Base-by-base conservation (phyloP, 805 yeast species). In the Saccharomycopsis vini region DNA sequence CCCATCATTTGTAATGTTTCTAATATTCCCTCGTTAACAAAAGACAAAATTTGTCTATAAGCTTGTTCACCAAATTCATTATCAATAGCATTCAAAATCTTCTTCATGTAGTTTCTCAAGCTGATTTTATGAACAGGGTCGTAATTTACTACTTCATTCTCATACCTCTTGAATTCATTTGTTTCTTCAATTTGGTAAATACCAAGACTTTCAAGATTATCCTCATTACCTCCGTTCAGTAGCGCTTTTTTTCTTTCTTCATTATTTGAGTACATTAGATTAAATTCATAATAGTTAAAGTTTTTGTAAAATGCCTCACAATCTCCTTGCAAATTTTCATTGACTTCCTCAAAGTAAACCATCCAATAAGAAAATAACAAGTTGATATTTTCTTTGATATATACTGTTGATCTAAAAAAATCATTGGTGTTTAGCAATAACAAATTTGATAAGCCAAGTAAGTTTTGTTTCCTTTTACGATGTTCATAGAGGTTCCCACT, bases 321-420 rank as follows among this genome's bases (percentile, higher is more conserved):
- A 52, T 79, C 83, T 3, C 86, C 87, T 26, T 59, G 56, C 3
- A 54, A 57, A 9, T 59, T 49, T 56, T 89, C 97, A 45, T 78
- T 73, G 12, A 82, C 69, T 56, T 87, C 95, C 53, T 89, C 96
- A 39, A 85, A 57, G 47, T 81, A 68, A 40, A 71, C 64, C 3
- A 68, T 62, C 75, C 77, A 71, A 5, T 70, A 50, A 2, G 67
- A 59, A 4, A 74, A 58, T 9, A 65, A 52, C 6, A 43, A 29
- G 23, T 45, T 46, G 20, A 45, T 15, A 26, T 45, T 45, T 23
- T 34, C 47, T 23, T 22, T 36, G 2, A 57, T 56, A 21, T 58
- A 57, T 5, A 61, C 50, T 39, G 63, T 50, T 12, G 20, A 7
- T 15, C 3, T 9, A 15, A 30, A 15, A 30, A 35, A 35, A 64